A percentile compares a stretch with the other conserved stretches of the same genome.
Conservation (phyloP, 192 early-diverging fungal genomes). For the Phlyctochytrium bullatum region DNA sequence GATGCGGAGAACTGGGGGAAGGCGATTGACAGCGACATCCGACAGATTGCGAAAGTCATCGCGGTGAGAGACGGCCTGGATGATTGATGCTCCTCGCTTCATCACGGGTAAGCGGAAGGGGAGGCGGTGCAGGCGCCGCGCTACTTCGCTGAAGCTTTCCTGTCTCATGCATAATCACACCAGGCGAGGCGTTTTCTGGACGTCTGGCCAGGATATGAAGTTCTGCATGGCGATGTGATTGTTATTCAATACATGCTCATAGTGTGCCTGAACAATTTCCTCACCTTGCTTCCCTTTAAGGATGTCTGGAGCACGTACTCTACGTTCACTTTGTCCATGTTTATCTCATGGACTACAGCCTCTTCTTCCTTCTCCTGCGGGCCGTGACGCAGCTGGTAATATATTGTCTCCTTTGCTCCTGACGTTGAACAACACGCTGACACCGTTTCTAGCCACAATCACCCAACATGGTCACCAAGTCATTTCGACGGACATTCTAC, state of each 20-base stretch:
- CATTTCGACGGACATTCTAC: conserved; percentile 16
- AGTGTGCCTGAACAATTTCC: neutral
- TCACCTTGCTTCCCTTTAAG: neutral
- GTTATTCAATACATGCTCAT: neutral
- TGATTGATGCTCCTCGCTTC: neutral
- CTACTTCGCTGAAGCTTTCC: too few species aligned
- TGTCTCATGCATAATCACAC: neutral
- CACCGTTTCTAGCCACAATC: conserved; percentile 11
- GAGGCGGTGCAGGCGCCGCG: too few species aligned
- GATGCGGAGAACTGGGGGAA: conserved; percentile 84
- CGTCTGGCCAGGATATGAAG: too few species aligned
- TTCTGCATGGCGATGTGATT: neutral
- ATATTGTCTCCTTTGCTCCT: neutral
- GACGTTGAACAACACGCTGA: neutral
- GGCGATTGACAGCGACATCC: conserved; percentile 78
- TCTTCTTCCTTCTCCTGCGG: conserved; percentile 24
- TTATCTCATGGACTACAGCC: conserved; percentile 25
- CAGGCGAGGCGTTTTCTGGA: too few species aligned
- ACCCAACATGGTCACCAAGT: conserved; percentile 11
- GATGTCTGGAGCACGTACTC: conserved; percentile 30
- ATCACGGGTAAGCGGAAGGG: neutral
- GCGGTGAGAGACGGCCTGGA: neutral
- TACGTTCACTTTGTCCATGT: conserved; percentile 24
- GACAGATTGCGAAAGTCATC: neutral
- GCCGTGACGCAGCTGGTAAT: conserved; percentile 21